Evolutionary conservation across 2,329 filamentous ascomycete genomes (phyloP), one percentile per base, ranked within the genome.

Genomic region (Aureobasidium sp.): DNA sequence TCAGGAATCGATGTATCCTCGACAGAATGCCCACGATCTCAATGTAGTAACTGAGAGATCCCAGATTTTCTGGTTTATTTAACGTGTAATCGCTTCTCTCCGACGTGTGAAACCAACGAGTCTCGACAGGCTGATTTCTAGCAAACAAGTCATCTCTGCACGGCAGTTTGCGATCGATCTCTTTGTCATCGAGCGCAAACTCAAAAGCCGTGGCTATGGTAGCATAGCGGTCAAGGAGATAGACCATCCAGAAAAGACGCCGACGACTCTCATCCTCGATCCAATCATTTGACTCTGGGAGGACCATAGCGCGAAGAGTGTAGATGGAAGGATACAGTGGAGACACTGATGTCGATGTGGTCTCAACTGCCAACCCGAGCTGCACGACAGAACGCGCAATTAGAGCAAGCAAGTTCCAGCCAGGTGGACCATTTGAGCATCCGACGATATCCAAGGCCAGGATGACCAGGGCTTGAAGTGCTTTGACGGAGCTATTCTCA

Each of bases 231-330:
- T 97, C 92, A 6, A 97, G 80, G 13, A 96, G 77, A 70, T 96
- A 97, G 11, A 96, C 86, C 86, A 95, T 93, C 92, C 92, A 97
- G 73, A 97, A 96, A 1, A 96, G 78, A 30, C 92, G 81, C 32
- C 92, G 82, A 32, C 91, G 81, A 45, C 89, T 89, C 73, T 97
- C 92, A 64, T 96, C 92, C 71, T 96, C 91, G 61, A 96, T 88
- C 73, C 92, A 96, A 64, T 91, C 89, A 55, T 85, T 86, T 0
- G 92, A 83, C 64, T 96, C 91, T 0, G 91, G 89, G 0, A 96
- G 78, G 3, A 93, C 86, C 78, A 92, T 92, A 16, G 91, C 90
- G 60, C 91, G 82, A 48, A 96, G 78, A 0, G 91, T 96, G 71
- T 95, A 96, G 50, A 96, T 96, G 0, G 92, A 96, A 2, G 87